Conservation (phyloP, 106 monocot genomes). For the Allium fistulosum region DNA sequence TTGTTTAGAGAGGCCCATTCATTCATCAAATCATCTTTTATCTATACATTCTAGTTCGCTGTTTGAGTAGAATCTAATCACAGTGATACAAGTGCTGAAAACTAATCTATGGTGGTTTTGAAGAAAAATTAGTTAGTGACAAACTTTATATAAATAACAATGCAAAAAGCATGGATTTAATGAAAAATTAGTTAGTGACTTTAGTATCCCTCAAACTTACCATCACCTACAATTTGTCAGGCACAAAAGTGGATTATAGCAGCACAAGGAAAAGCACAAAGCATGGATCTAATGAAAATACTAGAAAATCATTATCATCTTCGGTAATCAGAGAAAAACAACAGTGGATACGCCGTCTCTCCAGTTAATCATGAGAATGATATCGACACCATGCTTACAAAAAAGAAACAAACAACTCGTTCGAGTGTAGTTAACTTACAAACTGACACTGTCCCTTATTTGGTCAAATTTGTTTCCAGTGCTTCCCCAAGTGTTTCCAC, state of each 20-base stretch:
- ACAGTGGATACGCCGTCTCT: constrained; percentile 16
- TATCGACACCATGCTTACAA: constrained; percentile 18
- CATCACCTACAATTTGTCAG: constrained; percentile 16
- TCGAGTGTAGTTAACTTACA: neutral
- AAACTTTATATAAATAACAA: too few species aligned
- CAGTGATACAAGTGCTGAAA: too few species aligned
- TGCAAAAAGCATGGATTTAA: too few species aligned
- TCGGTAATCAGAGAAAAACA: constrained; percentile 17
- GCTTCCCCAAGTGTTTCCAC: constrained; percentile 13
- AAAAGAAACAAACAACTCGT: constrained; percentile 13
- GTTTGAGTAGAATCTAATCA: too few species aligned
- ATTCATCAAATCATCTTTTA: too few species aligned
- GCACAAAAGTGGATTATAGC: constrained; percentile 23
- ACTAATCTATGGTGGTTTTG: too few species aligned
- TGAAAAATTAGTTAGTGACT: too few species aligned
- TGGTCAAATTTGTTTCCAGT: constrained; percentile 7
- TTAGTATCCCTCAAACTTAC: too few species aligned
- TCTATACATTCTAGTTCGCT: too few species aligned
- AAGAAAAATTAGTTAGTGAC: too few species aligned
- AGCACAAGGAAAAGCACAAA: constrained; percentile 20
- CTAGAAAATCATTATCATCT: constrained; percentile 14
- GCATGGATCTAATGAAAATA: constrained; percentile 22
- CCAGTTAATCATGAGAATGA: constrained; percentile 11
- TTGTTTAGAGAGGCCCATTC: too few species aligned
- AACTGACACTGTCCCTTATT: constrained; percentile 5